Base-by-base conservation (phyloP, 768 basidiomycete species). In the Neoboletus brunneissimus region DNA sequence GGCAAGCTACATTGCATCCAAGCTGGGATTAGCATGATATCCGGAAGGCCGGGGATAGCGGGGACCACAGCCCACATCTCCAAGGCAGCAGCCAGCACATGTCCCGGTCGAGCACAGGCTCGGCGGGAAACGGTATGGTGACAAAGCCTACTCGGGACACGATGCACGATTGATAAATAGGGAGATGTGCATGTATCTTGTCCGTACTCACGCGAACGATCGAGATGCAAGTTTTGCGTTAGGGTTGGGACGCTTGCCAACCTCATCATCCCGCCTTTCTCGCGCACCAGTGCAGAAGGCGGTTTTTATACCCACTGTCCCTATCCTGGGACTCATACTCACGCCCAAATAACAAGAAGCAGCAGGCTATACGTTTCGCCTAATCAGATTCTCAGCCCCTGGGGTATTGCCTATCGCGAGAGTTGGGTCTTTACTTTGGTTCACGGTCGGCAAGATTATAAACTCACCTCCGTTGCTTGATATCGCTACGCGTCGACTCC, bases 271-370 rank as follows among this genome's bases (percentile, higher is more conserved):
- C 58, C 60, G 49, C 34, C 51, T 37, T 67, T 42, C 7, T 35
- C 51, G 50, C 60, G 51, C 64, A 56, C 59, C 54, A 16, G 64
- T 64, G 57, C 57, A 48, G 43, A 29, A 43, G 15, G 15, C 20
- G 34, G 10, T 20, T 16, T 35, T 27, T 12, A 54, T 55, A 43
- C 35, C 40, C 46, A 49, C 41, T 34, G 51, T 55, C 32, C 2
- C 40, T 56, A 32, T 44, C 48, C 49, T 32, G 54, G 23, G 48
- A 44, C 56, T 25, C 45, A 20, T n/a, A 35, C 47, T 29, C 56
- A 48, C 56, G 42, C 44, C 53, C 34, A 37, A 37, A 43, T n/a
- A 18, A 15, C 32, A 10, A 20, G 44, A 42, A 48, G 31, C 38
- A 47, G 23, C 31, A 43, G 55, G 42, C 32, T 35, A 41, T 31